Evolutionary conservation across 345 rosid species (phyloP), one percentile per base, ranked within the genome.

Genomic region (Moringa oleifera): DNA sequence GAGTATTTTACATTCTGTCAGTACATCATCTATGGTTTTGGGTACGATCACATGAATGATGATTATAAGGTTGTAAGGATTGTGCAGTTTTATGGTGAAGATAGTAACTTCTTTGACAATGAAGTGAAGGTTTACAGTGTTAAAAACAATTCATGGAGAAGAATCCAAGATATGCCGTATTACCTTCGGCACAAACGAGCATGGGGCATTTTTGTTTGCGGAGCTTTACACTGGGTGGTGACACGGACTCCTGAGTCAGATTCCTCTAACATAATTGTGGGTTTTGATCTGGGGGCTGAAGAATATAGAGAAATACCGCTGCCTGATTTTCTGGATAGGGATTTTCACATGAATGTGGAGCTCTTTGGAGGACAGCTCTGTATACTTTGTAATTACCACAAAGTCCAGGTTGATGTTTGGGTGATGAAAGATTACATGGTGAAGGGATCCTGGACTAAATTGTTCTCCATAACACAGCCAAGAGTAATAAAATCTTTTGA

Each of bases 91-190:
- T 53, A 67, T 17, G 56, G 56, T n/a, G 56, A 60, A 7, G 31
- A 28, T 0, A 54, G 33, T 25, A 61, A 63, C 6, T 64, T 62
- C 10, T 55, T 57, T 23, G 74, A 67, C 0, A 64, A 62, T 36
- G 73, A 79, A 7, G 81, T 78, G 2, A 61, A 72, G 15, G 25
- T 80, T 65, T 80, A 74, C 51, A 79, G 85, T 49, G 41, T 79
- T 54, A 77, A 20, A 37, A 61, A 18, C 2, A 71, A 81, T 61
- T 50, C 63, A 0, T 81, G 87, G 85, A 78, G 65, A 71, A 62
- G 62, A 23, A 62, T 69, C 2, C 52, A 50, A 18, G 71, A 61
- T 1, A 59, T 79, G 51, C 81, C 81, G 1, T 65, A 75, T 66
- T 59, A 60, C 18, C 46, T 66, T 18, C n/a, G 68, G 76, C 49